These are phyloP conservation scores for Ophiocordyceps camponoti-floridani DNA, from an alignment of 2,329 filamentous ascomycete species.

Conservation along the genomic window DNA sequence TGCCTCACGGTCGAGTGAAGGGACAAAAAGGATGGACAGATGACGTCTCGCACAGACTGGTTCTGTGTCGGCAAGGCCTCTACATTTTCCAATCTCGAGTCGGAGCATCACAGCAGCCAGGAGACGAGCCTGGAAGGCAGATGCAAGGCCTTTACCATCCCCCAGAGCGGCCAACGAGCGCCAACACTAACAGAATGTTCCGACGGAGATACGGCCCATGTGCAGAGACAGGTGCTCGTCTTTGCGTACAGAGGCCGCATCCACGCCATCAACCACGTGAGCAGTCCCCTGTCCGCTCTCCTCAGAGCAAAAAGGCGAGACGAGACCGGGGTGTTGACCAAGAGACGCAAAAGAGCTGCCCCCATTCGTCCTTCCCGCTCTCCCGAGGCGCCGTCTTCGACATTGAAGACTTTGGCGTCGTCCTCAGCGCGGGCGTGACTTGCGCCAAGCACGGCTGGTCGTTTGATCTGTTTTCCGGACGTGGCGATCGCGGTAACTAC, in stretches of 20 bases:
- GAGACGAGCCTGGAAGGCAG: neutral
- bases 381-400: neutral
- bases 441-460: neutral
- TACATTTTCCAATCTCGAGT: neutral
- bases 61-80: neutral
- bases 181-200: neutral
- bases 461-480: neutral
- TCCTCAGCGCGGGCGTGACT: neutral
- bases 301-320: neutral
- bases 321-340: too few relatives aligned
- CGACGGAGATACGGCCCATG: neutral
- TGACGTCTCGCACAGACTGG: neutral
- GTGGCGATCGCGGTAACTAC: neutral
- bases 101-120: neutral
- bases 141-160: neutral
- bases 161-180: neutral
- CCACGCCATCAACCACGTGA: neutral
- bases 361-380: neutral
- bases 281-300: too few relatives aligned
- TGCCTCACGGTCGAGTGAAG: neutral
- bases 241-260: neutral
- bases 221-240: neutral
- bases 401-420: neutral
- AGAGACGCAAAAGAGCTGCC: neutral
- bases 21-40: neutral